phyloP scores from a whole-genome alignment of 768 basidiomycete species.

The Galerina marginata region DNA sequence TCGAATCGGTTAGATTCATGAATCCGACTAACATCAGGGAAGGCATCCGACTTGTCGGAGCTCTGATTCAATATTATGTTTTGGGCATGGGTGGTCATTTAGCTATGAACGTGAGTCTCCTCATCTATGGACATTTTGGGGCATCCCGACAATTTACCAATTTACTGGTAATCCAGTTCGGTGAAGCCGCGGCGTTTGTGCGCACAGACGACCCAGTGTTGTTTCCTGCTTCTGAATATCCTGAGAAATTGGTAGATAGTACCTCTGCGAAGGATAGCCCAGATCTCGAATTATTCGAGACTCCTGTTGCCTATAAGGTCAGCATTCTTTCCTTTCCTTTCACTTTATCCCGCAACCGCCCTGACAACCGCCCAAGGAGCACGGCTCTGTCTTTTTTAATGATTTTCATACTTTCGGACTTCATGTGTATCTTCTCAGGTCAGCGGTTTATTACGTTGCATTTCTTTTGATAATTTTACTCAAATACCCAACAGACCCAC shows the following conservation, averaged over 20 bases:
- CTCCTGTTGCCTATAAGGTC: conserved; percentile 49
- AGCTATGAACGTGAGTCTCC: conserved; percentile 54
- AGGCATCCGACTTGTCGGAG: conserved; percentile 31
- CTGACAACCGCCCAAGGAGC: conserved; percentile 31
- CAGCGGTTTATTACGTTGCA: background rate
- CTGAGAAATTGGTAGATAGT: conserved; percentile 45
- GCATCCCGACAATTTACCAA: background rate
- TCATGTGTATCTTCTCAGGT: conserved; percentile 50
- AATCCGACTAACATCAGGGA: conserved; percentile 36
- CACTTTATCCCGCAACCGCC: background rate
- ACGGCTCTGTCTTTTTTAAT: conserved; percentile 38
- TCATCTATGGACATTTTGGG: background rate
- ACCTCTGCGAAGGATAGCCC: conserved; percentile 52
- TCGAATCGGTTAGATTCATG: conserved; percentile 50
- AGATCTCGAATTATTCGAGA: conserved; percentile 53
- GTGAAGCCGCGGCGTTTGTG: conserved; percentile 64
- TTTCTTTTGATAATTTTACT: background rate
- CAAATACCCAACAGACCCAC: conserved; percentile 36
- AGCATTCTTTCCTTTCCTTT: conserved; percentile 1
- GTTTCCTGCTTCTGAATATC: conserved; percentile 45
- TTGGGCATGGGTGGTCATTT: conserved; percentile 53
- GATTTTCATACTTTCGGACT: conserved; percentile 44
- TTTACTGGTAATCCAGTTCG: conserved; percentile 36
- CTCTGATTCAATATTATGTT: conserved; percentile 47
- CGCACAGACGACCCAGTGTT: conserved; percentile 57